Base-by-base conservation (phyloP, 768 basidiomycete species). In the Cubamyces lactineus region DNA sequence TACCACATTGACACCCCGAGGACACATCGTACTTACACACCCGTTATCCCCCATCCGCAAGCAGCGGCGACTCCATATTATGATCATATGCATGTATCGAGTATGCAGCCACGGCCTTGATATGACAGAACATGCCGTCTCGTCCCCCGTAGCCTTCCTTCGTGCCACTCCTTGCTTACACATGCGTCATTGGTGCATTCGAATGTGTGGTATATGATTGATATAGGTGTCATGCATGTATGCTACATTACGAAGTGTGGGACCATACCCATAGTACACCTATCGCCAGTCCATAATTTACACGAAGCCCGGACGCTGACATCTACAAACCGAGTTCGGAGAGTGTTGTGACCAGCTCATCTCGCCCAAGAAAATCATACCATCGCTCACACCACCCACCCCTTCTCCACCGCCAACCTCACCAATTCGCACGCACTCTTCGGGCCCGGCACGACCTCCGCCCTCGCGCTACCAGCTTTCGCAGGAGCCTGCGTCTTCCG, bases 401-500 rank as follows among this genome's bases (percentile, higher is more conserved):
- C 83, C 67, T 78, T 84, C 71, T 78, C 83, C 4, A 80, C 72
- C 23, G 83, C 90, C 66, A 87, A 84, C 26, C 71, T 79, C 52
- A 90, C 77, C n/a, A 90, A 76, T 61, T 89, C 87, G 2, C 77
- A 80, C 17, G 87, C 89, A 66, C 83, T 72, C 57, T 70, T 70
- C 13, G 63, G 58, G 30, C 54, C 63, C 21, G 42, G 28, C 28
- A 8, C 28, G 4, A 30, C 28, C 28, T 30, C 41, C 16, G 5
- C 48, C 26, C 23, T 38, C 34, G 19, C 23, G 48, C 46, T 55
- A 16, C 49, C 48, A 17, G 67, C 71, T 73, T 67, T 68, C 13
- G 52, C 28, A 34, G 62, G 51, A 0, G 66, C 65, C 42, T 59
- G 65, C 26, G 71, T 75, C 70, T 77, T 81, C 59, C 78, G 72